Evolutionary conservation across 2,329 filamentous ascomycete genomes (phyloP).

Genomic region (Aspergillus viridinutans): DNA sequence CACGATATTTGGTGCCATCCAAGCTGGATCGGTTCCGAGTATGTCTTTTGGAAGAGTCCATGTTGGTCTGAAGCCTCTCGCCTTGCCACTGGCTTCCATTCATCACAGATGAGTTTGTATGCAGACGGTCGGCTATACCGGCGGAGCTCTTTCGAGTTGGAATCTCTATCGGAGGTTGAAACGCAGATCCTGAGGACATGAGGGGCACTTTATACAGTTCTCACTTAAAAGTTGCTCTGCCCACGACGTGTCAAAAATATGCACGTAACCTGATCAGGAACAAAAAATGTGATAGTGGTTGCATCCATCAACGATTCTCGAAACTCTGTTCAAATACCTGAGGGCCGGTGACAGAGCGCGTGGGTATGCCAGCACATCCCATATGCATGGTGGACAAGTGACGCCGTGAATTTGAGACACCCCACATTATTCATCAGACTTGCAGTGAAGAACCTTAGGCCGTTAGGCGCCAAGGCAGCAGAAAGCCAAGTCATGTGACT

Average conservation of each 20-base stretch:
- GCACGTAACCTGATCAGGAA: neutral
- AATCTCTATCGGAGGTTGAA: conserved; percentile 61
- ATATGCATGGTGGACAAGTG: neutral
- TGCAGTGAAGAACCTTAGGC: neutral
- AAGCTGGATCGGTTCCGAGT: conserved; percentile 35
- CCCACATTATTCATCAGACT: neutral
- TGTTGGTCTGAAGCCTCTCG: conserved; percentile 42
- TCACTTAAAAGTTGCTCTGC: neutral
- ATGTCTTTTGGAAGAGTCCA: conserved; percentile 22
- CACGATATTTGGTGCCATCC: conserved; percentile 36
- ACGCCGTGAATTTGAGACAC: neutral
- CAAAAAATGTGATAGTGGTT: neutral
- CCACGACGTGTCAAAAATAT: neutral
- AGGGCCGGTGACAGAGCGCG: neutral
- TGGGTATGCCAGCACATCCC: neutral
- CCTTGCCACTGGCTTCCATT: conserved; percentile 29
- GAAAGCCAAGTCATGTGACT: neutral
- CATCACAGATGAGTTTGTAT: conserved; percentile 1
- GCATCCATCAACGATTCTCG: neutral
- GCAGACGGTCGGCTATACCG: conserved; percentile 39
- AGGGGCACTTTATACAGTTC: neutral
- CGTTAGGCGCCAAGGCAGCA: neutral
- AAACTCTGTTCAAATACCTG: neutral
- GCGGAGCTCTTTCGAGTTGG: conserved; percentile 70
- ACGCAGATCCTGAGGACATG: conserved; percentile 27